These are phyloP conservation scores for Juglanconis oblonga DNA, from an alignment of 2,329 filamentous ascomycete species.

Conservation along the genomic window DNA sequence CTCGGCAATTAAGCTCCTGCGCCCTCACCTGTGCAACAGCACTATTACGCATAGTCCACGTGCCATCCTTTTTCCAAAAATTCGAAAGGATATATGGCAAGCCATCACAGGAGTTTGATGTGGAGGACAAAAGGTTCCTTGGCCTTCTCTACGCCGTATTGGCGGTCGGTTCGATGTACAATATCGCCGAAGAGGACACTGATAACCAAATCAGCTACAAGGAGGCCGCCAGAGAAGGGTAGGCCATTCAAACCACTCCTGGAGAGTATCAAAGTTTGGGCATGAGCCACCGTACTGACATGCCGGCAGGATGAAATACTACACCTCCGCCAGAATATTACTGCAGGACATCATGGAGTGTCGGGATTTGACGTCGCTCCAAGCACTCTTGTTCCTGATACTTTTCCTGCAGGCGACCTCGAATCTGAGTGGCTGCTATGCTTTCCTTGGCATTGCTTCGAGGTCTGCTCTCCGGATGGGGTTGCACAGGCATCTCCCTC, in stretches of 20 bases:
- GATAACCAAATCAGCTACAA: slow-evolving; percentile 47
- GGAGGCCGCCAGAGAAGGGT: slow-evolving; percentile 56
- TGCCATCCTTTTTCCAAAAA: slow-evolving; percentile 75
- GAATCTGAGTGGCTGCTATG: slow-evolving; percentile 75
- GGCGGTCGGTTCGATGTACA: slow-evolving; percentile 71
- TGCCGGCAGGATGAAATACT: slow-evolving; percentile 65
- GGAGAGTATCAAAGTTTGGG: not conserved
- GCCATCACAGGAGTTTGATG: slow-evolving; percentile 58
- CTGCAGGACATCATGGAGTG: slow-evolving; percentile 66
- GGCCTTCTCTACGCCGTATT: slow-evolving; percentile 69
- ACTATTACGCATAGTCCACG: slow-evolving; percentile 69
- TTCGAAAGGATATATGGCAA: slow-evolving; percentile 76
- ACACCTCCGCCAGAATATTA: slow-evolving; percentile 63
- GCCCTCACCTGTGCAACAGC: slow-evolving; percentile 56
- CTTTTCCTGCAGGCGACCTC: slow-evolving; percentile 78
- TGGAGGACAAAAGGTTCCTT: slow-evolving; percentile 66
- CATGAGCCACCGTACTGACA: slow-evolving; percentile 20
- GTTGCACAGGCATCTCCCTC: slow-evolving; percentile 69
- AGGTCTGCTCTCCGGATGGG: slow-evolving; percentile 75
- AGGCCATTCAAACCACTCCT: slow-evolving; percentile 22
- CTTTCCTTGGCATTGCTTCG: slow-evolving; percentile 75
- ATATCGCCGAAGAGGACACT: slow-evolving; percentile 52
- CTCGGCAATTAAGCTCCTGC: slow-evolving; percentile 52
- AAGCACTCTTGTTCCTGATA: slow-evolving; percentile 76
- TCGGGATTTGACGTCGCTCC: slow-evolving; percentile 70